phyloP scores from a whole-genome alignment of 1,284 basidiomycete genomes.

The Ustilago esculenta region DNA sequence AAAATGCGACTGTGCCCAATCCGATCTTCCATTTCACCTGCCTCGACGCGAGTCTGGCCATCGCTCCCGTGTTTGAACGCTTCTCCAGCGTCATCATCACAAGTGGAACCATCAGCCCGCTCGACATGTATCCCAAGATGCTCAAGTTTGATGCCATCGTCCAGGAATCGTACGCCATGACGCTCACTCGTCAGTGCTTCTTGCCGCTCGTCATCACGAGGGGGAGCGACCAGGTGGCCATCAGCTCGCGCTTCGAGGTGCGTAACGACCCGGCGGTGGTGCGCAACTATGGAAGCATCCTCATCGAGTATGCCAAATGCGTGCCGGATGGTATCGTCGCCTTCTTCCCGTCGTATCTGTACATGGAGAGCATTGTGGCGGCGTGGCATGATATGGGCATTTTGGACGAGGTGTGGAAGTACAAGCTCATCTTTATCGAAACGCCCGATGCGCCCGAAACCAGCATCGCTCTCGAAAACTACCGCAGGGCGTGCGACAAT shows the following conservation, averaged over 20 bases:
- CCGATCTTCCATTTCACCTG: conserved; percentile 99
- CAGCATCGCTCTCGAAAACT: conserved; percentile 96
- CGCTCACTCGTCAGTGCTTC: conserved; percentile 94
- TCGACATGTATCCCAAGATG: conserved; percentile 99
- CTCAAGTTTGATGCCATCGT: conserved; percentile 96
- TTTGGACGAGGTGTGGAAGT: conserved; percentile 98
- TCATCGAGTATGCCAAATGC: conserved; percentile 96
- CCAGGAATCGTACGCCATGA: conserved; percentile 98
- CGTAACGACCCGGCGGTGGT: conserved; percentile 99
- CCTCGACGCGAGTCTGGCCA: conserved; percentile 95
- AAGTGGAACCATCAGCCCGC: conserved; percentile 94
- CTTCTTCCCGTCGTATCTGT: conserved; percentile 99
- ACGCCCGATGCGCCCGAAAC: conserved; percentile 99
- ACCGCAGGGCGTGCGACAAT: conserved; percentile 96
- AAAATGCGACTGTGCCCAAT: conserved; percentile 97
- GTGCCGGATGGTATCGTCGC: conserved; percentile 99
- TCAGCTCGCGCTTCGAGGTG: conserved; percentile 99
- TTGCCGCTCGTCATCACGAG: conserved; percentile 97
- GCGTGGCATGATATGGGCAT: conserved; percentile 99
- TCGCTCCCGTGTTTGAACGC: conserved; percentile 96
- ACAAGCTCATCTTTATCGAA: conserved; percentile 99
- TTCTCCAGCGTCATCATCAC: conserved; percentile 99
- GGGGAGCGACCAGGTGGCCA: conserved; percentile 97
- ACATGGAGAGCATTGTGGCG: conserved; percentile 99
- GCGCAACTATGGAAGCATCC: conserved; percentile 96